Evolutionary conservation across 768 basidiomycete species (phyloP), one percentile per base, ranked within the genome.

Genomic region (Tylopilus felleus): DNA sequence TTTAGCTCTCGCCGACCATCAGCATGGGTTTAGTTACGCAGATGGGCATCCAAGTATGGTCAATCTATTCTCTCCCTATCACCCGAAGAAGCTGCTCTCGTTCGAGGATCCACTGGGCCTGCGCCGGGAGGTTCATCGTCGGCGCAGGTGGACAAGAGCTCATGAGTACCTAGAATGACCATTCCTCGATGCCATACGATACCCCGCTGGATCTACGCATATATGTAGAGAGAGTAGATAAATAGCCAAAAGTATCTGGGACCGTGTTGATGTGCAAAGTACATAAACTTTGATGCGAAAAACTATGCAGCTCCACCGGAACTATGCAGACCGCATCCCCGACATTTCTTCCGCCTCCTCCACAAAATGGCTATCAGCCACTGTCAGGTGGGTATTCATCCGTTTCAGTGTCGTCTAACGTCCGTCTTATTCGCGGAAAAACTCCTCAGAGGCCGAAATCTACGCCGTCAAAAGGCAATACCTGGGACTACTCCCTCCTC

Each of bases 401-500:
- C 52, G 52, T 61, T 49, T 61, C 43, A 59, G 57, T 48, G 59
- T 57, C 52, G 42, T 62, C 36, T 40, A 53, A 52, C 36, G 35
- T 33, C 39, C 27, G 55, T 59, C 61, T 60, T 31, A 55, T 52
- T 40, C 50, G 51, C 40, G 51, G 75, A 71, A 48, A 57, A 57
- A 43, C 42, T 47, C 62, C 52, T 52, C 51, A 71, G 80, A 83
- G 33, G 65, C 63, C 29, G 75, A 75, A 59, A 66, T 66, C 65
- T 77, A 83, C 67, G 76, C 82, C 47, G 81, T 86, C 71, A 90
- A 89, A 68, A 80, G 81, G 59, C 79, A 81, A 57, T 92, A 91
- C 73, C 75, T 92, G 40, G 75, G 77, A 22, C 76, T 88, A 21
- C 76, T 92, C 8, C 78, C 83, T 22, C 81, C 78, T 21, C 77